phyloP scores from a whole-genome alignment of 1,284 basidiomycete genomes.

The Chiua sp. region DNA sequence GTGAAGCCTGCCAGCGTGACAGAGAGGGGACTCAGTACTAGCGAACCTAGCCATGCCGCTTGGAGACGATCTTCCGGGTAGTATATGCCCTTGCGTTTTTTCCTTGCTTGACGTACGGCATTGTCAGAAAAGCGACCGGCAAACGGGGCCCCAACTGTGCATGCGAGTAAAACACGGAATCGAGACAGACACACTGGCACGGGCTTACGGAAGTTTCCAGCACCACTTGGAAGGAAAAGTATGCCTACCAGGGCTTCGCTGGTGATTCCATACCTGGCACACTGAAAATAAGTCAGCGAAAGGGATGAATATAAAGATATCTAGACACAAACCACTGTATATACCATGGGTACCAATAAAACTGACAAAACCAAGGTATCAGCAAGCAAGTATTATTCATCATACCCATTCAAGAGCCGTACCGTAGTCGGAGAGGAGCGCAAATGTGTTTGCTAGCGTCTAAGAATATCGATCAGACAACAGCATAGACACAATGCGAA shows the following conservation, averaged over 20 bases:
- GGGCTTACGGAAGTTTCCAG: constrained; percentile 62
- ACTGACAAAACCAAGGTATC: constrained; percentile 29
- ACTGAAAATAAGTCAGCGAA: constrained; percentile 39
- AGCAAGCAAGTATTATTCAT: neutral
- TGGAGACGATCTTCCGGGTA: constrained; percentile 67
- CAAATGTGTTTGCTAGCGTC: constrained; percentile 46
- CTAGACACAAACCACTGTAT: constrained; percentile 34
- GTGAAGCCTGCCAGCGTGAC: constrained; percentile 25
- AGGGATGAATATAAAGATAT: neutral
- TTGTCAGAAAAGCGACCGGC: constrained; percentile 59
- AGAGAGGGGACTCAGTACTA: constrained; percentile 45
- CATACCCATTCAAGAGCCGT: constrained; percentile 10
- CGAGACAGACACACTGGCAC: neutral
- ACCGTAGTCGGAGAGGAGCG: constrained; percentile 53
- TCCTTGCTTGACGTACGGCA: constrained; percentile 50
- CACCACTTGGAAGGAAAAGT: constrained; percentile 62
- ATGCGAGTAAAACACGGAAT: neutral
- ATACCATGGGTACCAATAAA: constrained; percentile 41
- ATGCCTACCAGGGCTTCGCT: constrained; percentile 65
- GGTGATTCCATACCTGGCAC: constrained; percentile 59
- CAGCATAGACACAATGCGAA: neutral
- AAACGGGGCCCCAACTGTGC: constrained; percentile 55
- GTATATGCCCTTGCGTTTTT: constrained; percentile 53
- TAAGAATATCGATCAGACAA: constrained; percentile 23
- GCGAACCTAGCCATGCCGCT: constrained; percentile 51